Conservation (phyloP, 2,329 filamentous ascomycete species). For the Pseudogymnoascus sp. region DNA sequence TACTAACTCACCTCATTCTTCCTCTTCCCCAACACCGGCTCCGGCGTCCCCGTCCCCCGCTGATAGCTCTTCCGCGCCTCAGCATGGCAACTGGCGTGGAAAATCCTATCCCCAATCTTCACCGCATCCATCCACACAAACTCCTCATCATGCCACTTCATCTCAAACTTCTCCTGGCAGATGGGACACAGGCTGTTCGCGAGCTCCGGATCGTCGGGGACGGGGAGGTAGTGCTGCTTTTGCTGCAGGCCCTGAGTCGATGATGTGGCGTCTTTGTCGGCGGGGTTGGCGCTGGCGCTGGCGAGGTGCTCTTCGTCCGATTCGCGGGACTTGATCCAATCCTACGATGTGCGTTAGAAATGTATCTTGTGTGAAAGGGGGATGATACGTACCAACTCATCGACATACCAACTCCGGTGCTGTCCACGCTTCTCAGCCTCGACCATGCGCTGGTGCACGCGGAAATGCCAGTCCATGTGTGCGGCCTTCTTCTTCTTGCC, state of each 20-base stretch:
- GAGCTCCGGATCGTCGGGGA: constrained; percentile 68
- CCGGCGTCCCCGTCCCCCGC: constrained; percentile 48
- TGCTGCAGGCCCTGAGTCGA: constrained; percentile 32
- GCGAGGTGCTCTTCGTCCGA: constrained; percentile 57
- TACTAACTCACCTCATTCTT: constrained; percentile 56
- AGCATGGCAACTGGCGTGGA: constrained; percentile 81
- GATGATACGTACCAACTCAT: constrained; percentile 59
- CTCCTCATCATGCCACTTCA: constrained; percentile 86
- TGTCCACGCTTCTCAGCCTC: constrained; percentile 81
- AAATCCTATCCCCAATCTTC: constrained; percentile 69
- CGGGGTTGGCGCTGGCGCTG: constrained; percentile 21
- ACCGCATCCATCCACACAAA: constrained; percentile 94
- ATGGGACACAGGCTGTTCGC: constrained; percentile 80
- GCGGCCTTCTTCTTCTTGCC: constrained; percentile 79
- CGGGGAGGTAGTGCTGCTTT: constrained; percentile 65
- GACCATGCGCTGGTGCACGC: constrained; percentile 78
- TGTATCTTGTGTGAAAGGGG: constrained; percentile 1
- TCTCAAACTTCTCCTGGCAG: constrained; percentile 91
- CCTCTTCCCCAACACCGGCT: constrained; percentile 62
- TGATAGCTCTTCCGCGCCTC: constrained; percentile 62
- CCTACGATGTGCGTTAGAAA: constrained; percentile 40
- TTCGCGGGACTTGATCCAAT: constrained; percentile 85
- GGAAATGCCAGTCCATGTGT: constrained; percentile 98
- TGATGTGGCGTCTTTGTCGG: constrained; percentile 33
- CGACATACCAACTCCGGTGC: constrained; percentile 90